Conservation (phyloP, 2,329 filamentous ascomycete species). For the Diaporthe vexans region DNA sequence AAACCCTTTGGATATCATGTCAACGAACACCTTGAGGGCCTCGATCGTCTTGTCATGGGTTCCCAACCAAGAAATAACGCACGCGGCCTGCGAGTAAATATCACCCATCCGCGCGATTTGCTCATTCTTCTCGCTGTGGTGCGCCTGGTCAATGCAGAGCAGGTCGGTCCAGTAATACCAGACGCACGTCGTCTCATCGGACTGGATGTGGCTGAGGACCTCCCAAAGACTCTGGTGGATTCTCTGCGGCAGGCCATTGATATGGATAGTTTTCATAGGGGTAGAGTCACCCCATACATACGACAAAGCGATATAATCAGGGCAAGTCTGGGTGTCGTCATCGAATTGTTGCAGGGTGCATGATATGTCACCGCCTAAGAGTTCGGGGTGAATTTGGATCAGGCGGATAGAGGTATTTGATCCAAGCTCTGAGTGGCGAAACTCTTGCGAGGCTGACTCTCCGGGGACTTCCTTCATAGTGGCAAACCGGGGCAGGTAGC, state of each 20-base stretch:
- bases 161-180: neutral
- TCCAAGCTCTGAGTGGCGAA: neutral
- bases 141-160: neutral
- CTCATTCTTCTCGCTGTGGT: neutral
- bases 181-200: neutral
- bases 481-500: too few relatives aligned
- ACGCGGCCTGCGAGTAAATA: neutral
- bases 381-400: neutral
- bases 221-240: neutral
- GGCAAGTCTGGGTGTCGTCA: neutral
- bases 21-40: neutral
- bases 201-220: neutral
- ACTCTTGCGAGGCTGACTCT: neutral
- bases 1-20: too few relatives aligned
- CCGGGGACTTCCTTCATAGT: neutral
- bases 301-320: neutral
- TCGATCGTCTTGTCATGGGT: fast-evolving
- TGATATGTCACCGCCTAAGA: neutral
- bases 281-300: neutral
- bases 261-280: neutral
- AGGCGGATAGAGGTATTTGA: neutral
- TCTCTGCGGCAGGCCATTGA: neutral
- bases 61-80: neutral
- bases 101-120: neutral
- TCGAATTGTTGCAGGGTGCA: neutral